Percentiles rank a stretch among this genome's conserved stretches.
Evolutionary conservation across 768 basidiomycete genomes (phyloP).

Genomic region (Amyloporia xantha): DNA sequence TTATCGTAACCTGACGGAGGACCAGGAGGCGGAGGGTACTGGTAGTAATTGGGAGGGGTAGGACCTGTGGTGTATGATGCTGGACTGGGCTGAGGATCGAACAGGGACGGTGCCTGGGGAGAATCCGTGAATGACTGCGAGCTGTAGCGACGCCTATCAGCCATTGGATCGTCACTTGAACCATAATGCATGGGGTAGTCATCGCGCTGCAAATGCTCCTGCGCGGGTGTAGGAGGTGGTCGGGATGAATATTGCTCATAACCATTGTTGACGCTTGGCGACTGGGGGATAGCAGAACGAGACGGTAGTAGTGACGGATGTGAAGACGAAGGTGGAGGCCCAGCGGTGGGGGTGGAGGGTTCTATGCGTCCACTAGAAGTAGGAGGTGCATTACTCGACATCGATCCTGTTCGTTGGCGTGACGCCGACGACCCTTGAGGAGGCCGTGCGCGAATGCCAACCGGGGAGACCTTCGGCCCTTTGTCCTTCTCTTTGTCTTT

Average conservation of each 20-base stretch:
- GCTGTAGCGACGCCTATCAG: constrained; percentile 14
- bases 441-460: constrained; percentile 42
- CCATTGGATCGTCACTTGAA: constrained; percentile 9
- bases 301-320: constrained; percentile 1
- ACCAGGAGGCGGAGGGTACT: constrained; percentile 10
- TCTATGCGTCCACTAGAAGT: background rate
- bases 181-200: constrained; percentile 15
- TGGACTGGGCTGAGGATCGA: constrained; percentile 12
- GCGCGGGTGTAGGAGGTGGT: constrained; percentile 2
- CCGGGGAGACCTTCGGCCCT: constrained; percentile 30
- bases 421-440: constrained; percentile 15
- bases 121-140: constrained; percentile 14
- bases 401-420: constrained; percentile 10
- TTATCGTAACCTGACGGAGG: constrained; percentile 11
- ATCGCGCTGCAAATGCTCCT: constrained; percentile 13
- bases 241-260: constrained; percentile 7
- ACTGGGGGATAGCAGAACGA: constrained; percentile 4
- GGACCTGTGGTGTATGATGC: constrained; percentile 8
- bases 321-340: constrained; percentile 1
- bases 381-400: constrained; percentile 9
- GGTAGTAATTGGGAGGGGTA: constrained; percentile 14
- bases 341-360: background rate
- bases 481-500: constrained; percentile 35
- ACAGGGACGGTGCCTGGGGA: constrained; percentile 12
- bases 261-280: constrained; percentile 4